Conservation (phyloP, 2,329 filamentous ascomycete genomes). For the Cylindrodendrum hubeiense region DNA sequence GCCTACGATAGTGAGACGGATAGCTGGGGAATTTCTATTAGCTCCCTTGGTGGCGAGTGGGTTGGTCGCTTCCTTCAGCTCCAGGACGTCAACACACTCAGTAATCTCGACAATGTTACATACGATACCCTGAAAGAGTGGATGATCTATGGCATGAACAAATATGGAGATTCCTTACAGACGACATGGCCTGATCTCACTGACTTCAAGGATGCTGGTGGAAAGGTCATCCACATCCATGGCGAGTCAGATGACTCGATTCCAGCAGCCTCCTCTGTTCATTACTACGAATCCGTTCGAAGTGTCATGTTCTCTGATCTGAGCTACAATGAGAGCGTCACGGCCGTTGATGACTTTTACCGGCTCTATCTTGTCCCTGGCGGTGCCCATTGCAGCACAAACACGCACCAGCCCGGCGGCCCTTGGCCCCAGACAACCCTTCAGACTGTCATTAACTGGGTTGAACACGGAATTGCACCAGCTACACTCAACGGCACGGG, state of each 20-base stretch:
- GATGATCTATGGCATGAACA: constrained; percentile 62
- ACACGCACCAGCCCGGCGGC: constrained; percentile 54
- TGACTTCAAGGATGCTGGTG: constrained; percentile 60
- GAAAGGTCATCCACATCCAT: constrained; percentile 69
- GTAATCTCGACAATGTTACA: constrained; percentile 58
- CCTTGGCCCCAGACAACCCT: constrained; percentile 59
- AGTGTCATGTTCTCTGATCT: constrained; percentile 59
- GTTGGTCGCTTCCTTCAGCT: constrained; percentile 57
- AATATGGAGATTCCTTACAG: constrained; percentile 64
- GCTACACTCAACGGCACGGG: constrained; percentile 56
- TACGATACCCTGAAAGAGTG: constrained; percentile 65
- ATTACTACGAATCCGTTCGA: constrained; percentile 66
- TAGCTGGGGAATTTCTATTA: constrained; percentile 48
- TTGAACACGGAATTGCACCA: constrained; percentile 61
- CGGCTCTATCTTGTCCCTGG: constrained; percentile 58
- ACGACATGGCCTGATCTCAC: constrained; percentile 66
- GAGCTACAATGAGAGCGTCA: constrained; percentile 52
- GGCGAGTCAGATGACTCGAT: constrained; percentile 66
- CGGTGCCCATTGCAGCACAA: constrained; percentile 62
- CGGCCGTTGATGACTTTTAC: constrained; percentile 62
- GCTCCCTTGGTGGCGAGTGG: constrained; percentile 48
- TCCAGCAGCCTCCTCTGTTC: constrained; percentile 64
- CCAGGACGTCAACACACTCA: constrained; percentile 49
- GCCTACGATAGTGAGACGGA: constrained; percentile 46
- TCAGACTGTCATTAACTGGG: constrained; percentile 63